Evolutionary conservation across 345 rosid species (phyloP).

Genomic region (Sonneratia caseolaris): DNA sequence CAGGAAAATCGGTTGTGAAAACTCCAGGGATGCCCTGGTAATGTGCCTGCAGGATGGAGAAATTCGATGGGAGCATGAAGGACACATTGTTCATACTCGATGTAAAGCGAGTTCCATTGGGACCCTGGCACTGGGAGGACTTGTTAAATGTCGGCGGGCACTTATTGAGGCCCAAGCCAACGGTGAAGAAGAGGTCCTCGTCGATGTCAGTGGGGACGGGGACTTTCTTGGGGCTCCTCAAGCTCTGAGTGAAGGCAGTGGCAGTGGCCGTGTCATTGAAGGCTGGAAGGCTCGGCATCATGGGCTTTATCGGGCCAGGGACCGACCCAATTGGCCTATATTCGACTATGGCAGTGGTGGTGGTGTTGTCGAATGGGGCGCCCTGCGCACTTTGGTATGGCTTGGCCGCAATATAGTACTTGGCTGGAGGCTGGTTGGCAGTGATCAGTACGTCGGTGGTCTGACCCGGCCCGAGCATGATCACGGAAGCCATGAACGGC

Average conservation of each 20-base stretch:
- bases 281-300: slow-evolving; percentile 49
- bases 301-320: slow-evolving; percentile 21
- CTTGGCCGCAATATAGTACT: slow-evolving; percentile 64
- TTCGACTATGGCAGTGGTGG: slow-evolving; percentile 77
- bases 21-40: slow-evolving; percentile 46
- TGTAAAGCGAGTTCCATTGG: slow-evolving; percentile 76
- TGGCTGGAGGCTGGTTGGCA: slow-evolving; percentile 54
- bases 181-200: slow-evolving; percentile 52
- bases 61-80: slow-evolving; percentile 51
- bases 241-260: slow-evolving; percentile 37
- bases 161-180: slow-evolving; percentile 62
- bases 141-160: slow-evolving; percentile 45
- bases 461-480: slow-evolving; percentile 85
- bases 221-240: slow-evolving; percentile 38
- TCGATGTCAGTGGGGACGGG: slow-evolving; percentile 60
- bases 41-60: slow-evolving; percentile 58
- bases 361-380: slow-evolving; percentile 71
- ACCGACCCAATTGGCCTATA: slow-evolving; percentile 34
- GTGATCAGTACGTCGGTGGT: slow-evolving; percentile 78
- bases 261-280: slow-evolving; percentile 69
- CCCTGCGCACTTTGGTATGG: slow-evolving; percentile 75
- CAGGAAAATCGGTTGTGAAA: slow-evolving; percentile 72
- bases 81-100: slow-evolving; percentile 85
- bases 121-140: slow-evolving; percentile 50
- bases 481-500: slow-evolving; percentile 62